Evolutionary conservation across 129 eudicot genomes (phyloP), one percentile per base, ranked within the genome.

Genomic region (Saussurea involucrata): DNA sequence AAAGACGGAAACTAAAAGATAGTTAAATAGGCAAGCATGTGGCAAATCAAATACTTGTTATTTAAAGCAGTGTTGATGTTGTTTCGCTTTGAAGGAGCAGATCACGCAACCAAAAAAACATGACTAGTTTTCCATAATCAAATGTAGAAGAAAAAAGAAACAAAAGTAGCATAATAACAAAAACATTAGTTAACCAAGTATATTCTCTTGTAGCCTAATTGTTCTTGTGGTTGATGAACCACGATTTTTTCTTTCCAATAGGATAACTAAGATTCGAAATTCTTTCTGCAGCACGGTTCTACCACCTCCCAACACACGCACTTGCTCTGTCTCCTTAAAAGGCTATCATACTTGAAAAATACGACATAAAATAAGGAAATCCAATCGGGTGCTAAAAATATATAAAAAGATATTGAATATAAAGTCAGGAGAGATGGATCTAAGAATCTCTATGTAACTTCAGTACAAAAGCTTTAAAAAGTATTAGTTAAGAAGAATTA

Each of bases 31-130:
- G 46, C 17, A 71, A 61, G 83, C 73, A 65, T 46, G 24, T 7
- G 72, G 69, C 60, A 73, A 69, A 40, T 68, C 60, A 25, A 6
- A 73, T 69, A 72, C 68, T 22, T 13, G 33, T 64, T 20, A 21
- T 34, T 18, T 66, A 24, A 66, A 17, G 36, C 27, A 32, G 33
- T 46, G 32, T 55, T 13, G 5, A n/a, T 15, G 24, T 6, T 74
- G 75, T 66, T 53, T 63, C 44, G 17, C 24, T 49, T 9, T 21
- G 27, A 13, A 79, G 55, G 42, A 63, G 44, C 67, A 53, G 73
- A 1, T 28, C 33, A 24, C 61, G 18, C 49, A 66, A 73, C 44
- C 44, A 21, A 72, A 22, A 64, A 32, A 63, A 44, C 73, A 63
- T 6, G 71, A 25, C 21, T 65, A 49, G 24, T 44, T 29, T 46